Conservation (phyloP, 768 basidiomycete genomes). For the Hydnomerulius pinastri region DNA sequence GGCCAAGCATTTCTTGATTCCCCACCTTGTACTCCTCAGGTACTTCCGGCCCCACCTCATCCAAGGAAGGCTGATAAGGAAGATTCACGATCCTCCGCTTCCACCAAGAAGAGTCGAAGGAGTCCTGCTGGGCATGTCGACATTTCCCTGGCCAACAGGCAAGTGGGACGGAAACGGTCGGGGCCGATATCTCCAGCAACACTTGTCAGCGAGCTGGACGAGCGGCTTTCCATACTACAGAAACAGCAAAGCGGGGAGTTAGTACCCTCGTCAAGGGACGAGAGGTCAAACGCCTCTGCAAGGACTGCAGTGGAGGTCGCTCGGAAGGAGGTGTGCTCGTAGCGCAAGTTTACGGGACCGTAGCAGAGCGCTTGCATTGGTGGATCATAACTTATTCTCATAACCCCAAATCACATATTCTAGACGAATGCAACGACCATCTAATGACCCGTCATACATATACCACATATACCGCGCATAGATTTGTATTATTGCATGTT, state of each 20-base stretch:
- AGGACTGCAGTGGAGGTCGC: background rate
- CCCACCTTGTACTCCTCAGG: background rate
- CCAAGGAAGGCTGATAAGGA: background rate
- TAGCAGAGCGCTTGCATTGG: background rate
- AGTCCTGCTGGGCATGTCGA: background rate
- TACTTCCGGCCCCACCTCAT: background rate
- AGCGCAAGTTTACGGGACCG: background rate
- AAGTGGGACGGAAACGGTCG: background rate
- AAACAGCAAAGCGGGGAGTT: slow-evolving; percentile 7
- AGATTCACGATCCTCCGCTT: background rate
- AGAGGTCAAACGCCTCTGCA: no score
- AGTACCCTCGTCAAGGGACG: slow-evolving; percentile 2
- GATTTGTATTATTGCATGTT: slow-evolving; percentile 13
- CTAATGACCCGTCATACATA: background rate
- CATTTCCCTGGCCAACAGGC: background rate
- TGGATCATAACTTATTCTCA: slow-evolving; percentile 13
- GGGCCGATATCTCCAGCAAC: slow-evolving; percentile 17
- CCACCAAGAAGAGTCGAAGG: background rate
- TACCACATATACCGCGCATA: slow-evolving; percentile 6
- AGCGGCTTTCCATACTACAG: slow-evolving; percentile 20
- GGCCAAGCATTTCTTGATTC: slow-evolving; percentile 5
- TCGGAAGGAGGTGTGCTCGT: no score
- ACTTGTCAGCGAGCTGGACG: slow-evolving; percentile 19
- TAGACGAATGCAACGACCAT: slow-evolving; percentile 1
- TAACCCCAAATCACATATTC: background rate